Percentiles rank a stretch among this genome's conserved stretches.
phyloP scores from a whole-genome alignment of 352 stramenopile species.

The Pythium aquatile region DNA sequence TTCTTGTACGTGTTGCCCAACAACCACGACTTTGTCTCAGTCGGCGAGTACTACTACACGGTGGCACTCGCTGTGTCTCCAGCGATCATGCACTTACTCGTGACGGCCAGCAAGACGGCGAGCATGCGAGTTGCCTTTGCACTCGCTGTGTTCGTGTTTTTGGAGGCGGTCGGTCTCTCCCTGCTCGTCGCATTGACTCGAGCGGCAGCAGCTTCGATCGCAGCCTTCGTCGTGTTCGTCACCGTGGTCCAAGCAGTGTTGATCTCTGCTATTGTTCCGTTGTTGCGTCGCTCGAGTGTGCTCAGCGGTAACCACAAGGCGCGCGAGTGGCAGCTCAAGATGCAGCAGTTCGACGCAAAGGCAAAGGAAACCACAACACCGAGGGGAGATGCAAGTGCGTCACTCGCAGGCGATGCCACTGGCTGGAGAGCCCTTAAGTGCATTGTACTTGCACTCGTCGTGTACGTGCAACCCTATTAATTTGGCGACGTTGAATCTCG shows the following conservation, averaged over 20 bases:
- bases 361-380: neutral
- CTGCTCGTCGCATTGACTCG: neutral
- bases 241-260: conserved; percentile 5
- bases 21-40: conserved; percentile 74
- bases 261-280: conserved; percentile 5
- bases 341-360: conserved; percentile 19
- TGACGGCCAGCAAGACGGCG: conserved; percentile 44
- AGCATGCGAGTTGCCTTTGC: conserved; percentile 73
- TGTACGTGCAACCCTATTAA: conserved; percentile 27
- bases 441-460: conserved; percentile 21
- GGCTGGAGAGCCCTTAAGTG: conserved; percentile 33
- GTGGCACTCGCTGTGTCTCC: conserved; percentile 70
- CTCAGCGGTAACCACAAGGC: conserved; percentile 13
- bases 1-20: conserved; percentile 84
- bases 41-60: conserved; percentile 86
- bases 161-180: conserved; percentile 7
- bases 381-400: neutral
- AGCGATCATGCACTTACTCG: conserved; percentile 57
- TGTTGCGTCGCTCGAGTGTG: neutral
- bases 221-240: neutral
- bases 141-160: conserved; percentile 43
- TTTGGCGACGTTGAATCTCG: neutral
- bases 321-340: conserved; percentile 10
- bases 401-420: conserved; percentile 6
- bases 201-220: neutral